Evolutionary conservation across 1,139 yeast species (phyloP), one percentile per base, ranked within the genome.

Genomic region (Pichia sp.): DNA sequence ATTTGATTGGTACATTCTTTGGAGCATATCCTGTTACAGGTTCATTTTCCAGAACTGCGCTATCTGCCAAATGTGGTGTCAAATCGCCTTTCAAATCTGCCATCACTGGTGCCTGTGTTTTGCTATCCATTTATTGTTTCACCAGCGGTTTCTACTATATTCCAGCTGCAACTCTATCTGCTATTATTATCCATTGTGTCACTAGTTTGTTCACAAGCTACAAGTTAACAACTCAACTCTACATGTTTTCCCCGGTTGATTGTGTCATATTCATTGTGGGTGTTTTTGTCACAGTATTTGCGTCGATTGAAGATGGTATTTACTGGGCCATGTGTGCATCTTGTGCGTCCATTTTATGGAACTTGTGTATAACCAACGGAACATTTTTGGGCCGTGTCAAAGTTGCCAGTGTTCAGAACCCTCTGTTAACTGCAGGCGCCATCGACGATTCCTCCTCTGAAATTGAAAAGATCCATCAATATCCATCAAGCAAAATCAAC

Each of bases 11-110:
- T 55, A 85, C 95, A 32, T 86, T 87, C 60, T 88, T 88, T 73
- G 75, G 79, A 57, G 96, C 97, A 10, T 88, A 88, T 62, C 97
- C 97, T 11, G 90, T 95, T 9, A 88, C 97, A 9, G 97, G 97
- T 44, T 88, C 97, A 1, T 88, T 88, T 65, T 85, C 95, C 23
- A 81, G 97, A 70, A 84, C 95, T 41, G 97, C 97, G 11, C 73
- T 88, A 58, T 88, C 90, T 67, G 85, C 95, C 46, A 88, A 88
- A 66, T 87, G 96, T 73, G 95, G 95, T 59, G 97, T 88, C 40
- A 77, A 88, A 60, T 88, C 97, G 37, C 97, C 97, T 33, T 69
- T 88, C 49, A 95, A 96, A 44, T 96, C 97, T 67, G 73, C 87
- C 45, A 84, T 79, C 65, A 86, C 95, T 29, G 97, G 96, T 61